Conservation (phyloP, 306 rosid species). For the Pyrus communis region DNA sequence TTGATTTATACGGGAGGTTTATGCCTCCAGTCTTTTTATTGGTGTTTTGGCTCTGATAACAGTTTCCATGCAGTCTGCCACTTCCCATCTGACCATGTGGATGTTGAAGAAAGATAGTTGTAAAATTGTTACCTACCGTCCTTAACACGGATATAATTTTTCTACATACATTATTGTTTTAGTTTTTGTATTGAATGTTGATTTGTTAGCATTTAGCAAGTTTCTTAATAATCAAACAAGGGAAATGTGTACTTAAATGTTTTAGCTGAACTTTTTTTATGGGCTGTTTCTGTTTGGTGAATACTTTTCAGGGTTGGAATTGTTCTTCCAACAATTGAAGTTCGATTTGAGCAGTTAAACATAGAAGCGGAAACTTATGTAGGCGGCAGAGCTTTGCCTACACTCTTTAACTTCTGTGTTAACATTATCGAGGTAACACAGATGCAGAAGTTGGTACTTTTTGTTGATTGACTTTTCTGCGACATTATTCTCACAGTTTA, state of each 20-base stretch:
- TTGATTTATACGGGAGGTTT: not conserved
- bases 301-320: constrained; percentile 48
- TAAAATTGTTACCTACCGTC: no score
- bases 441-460: constrained; percentile 40
- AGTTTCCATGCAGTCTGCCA: no score
- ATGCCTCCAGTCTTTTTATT: not conserved
- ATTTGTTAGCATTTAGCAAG: not conserved
- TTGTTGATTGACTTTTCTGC: constrained; percentile 4
- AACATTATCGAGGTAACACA: constrained; percentile 18
- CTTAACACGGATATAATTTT: no score
- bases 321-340: constrained; percentile 48
- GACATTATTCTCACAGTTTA: not conserved
- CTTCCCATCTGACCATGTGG: no score
- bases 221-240: not conserved
- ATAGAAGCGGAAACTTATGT: constrained; percentile 38
- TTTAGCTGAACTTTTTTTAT: not conserved
- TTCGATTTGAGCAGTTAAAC: constrained; percentile 44
- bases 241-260: not conserved
- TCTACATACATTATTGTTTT: no score
- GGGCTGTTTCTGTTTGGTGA: not conserved
- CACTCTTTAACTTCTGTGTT: constrained; percentile 1
- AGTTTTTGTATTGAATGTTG: not conserved
- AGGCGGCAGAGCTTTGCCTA: constrained; percentile 35
- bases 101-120: no score
- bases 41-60: not conserved